A percentile compares a stretch with the other conserved stretches of the same genome.
Conservation (phyloP, 139 green algal species). For the Eudorina sp. region DNA sequence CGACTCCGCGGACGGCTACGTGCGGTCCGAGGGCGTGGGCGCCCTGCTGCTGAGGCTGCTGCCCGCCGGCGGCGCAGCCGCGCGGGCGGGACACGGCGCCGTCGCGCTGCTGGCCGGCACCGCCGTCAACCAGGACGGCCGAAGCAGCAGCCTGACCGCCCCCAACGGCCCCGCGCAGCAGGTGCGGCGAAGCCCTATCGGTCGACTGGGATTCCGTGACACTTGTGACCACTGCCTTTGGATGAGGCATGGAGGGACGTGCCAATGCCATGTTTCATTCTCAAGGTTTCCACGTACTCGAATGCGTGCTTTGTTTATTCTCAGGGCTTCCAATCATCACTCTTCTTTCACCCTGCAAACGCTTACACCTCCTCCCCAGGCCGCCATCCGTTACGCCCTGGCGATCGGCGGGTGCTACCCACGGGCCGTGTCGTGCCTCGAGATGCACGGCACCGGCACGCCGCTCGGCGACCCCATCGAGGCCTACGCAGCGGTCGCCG, state of each 20-base stretch:
- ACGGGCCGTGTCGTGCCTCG: slow-evolving; percentile 54
- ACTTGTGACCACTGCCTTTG: no score
- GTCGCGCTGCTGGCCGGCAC: slow-evolving; percentile 58
- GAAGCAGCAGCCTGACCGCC: slow-evolving; percentile 88
- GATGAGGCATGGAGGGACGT: no score
- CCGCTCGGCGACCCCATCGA: slow-evolving; percentile 92
- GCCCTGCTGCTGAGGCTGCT: slow-evolving; percentile 7
- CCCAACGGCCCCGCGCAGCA: slow-evolving; percentile 91
- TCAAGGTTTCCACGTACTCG: no score
- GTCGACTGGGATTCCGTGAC: no score
- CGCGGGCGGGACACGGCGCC: neutral
- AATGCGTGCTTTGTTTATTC: no score
- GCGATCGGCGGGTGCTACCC: slow-evolving; percentile 36
- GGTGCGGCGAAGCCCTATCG: slow-evolving; percentile 46
- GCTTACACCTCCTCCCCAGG: slow-evolving; percentile 69
- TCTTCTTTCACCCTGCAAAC: no score
- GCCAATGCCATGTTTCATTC: no score
- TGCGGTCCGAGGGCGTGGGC: slow-evolving; percentile 18
- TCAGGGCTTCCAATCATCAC: no score
- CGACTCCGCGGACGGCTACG: slow-evolving; percentile 79
- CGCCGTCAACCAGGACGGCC: slow-evolving; percentile 88
- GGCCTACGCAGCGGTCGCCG: slow-evolving; percentile 61
- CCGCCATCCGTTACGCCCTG: slow-evolving; percentile 77
- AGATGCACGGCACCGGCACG: slow-evolving; percentile 90
- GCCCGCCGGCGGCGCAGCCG: neutral